Conservation (phyloP, 495 filamentous ascomycete genomes). For the Bathelium albidoporum region DNA sequence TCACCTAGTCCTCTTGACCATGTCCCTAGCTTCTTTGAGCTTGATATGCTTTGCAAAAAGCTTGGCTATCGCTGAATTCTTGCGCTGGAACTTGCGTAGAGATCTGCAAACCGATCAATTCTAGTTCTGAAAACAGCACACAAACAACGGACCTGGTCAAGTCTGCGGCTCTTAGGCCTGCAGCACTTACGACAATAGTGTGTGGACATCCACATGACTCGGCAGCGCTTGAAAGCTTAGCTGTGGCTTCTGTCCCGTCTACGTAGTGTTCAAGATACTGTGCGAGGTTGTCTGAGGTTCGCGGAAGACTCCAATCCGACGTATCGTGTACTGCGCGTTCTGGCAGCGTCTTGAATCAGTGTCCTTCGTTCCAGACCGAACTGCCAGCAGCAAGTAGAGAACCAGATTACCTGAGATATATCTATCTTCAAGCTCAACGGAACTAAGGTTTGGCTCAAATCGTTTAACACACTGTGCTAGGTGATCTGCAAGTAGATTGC, state of each 20-base stretch:
- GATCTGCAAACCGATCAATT: constrained; percentile 37
- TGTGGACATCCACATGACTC: constrained; percentile 70
- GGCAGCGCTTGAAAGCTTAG: constrained; percentile 48
- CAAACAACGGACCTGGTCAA: constrained; percentile 47
- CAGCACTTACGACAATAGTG: constrained; percentile 68
- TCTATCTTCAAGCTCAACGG: constrained; percentile 71
- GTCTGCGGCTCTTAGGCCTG: constrained; percentile 75
- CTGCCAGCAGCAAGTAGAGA: not conserved
- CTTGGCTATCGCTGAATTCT: constrained; percentile 70
- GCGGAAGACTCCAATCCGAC: constrained; percentile 52
- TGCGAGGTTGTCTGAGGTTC: constrained; percentile 60
- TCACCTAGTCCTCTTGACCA: constrained; percentile 53
- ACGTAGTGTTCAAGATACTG: constrained; percentile 55
- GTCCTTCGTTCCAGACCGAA: not conserved
- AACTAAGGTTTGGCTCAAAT: constrained; percentile 69
- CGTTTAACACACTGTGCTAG: constrained; percentile 64
- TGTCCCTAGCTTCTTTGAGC: constrained; percentile 70
- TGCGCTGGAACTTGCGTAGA: constrained; percentile 65
- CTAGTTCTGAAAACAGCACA: constrained; percentile 8
- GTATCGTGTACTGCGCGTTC: constrained; percentile 56
- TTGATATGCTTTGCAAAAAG: constrained; percentile 99
- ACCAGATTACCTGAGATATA: constrained; percentile 60
- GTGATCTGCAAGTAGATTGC: constrained; percentile 72
- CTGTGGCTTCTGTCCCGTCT: not conserved
- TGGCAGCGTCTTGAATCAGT: not conserved